Conservation (phyloP, 352 stramenopile species). For the Peronosclerospora sorghi region DNA sequence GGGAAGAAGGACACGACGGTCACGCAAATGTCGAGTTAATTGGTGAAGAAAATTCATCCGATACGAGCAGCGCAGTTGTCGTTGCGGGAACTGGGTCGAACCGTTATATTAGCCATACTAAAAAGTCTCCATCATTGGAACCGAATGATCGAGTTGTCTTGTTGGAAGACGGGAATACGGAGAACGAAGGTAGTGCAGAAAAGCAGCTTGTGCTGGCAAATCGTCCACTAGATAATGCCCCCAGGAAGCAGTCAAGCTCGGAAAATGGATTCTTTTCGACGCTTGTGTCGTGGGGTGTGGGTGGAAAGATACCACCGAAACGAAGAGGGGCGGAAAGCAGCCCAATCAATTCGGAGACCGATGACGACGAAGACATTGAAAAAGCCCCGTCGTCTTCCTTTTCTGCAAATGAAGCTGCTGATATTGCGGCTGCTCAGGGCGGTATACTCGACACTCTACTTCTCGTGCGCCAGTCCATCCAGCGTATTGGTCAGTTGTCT, state of each 20-base stretch:
- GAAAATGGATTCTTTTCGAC: conserved; percentile 24
- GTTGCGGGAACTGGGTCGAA: conserved; percentile 9
- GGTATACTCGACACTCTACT: conserved; percentile 69
- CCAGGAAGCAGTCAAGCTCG: conserved; percentile 22
- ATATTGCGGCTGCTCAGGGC: conserved; percentile 38
- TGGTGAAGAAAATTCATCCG: conserved; percentile 15
- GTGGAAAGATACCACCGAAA: conserved; percentile 31
- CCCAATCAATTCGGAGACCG: conserved; percentile 64
- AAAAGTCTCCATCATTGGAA: conserved; percentile 11
- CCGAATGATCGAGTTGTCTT: conserved; percentile 21
- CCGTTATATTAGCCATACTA: conserved; percentile 1
- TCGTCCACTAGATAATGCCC: conserved; percentile 11
- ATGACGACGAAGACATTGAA: conserved; percentile 63
- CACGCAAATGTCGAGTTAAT: conserved; percentile 34
- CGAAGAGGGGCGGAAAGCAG: conserved; percentile 22
- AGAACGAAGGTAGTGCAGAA: conserved; percentile 25
- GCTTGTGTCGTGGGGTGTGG: conserved; percentile 58
- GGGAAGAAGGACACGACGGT: conserved; percentile 18
- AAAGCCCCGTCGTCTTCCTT: conserved; percentile 47
- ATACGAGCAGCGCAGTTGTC: conserved; percentile 27
- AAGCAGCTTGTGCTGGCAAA: conserved; percentile 38
- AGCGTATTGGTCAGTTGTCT: conserved; percentile 70
- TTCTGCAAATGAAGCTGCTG: conserved; percentile 40
- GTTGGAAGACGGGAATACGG: conserved; percentile 24
- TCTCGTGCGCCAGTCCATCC: conserved; percentile 76